Evolutionary conservation across 495 filamentous ascomycete species (phyloP), one percentile per base, ranked within the genome.

Genomic region (Baudoinia panamericana): DNA sequence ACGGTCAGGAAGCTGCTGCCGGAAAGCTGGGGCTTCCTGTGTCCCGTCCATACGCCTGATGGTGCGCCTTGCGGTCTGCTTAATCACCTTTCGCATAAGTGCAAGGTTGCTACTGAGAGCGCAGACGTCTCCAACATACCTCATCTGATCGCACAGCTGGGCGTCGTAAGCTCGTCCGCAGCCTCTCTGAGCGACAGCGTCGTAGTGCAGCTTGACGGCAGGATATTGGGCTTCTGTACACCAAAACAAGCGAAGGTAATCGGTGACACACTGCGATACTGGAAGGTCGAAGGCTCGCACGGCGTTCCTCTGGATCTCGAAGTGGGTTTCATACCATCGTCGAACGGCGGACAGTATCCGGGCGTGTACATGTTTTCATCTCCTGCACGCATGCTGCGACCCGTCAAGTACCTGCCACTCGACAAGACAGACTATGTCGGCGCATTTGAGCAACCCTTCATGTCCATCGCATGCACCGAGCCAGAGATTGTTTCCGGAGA

Each of bases 21-120:
- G 2, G 90, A 97, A 58, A 93, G 86, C 56, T 97, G 90, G 90
- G 90, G 79, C 10, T 97, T 97, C 63, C 63, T 97, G 41, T 96
- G 90, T 54, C 90, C 90, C 32, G 88, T 97, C 3, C 90, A 97
- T 61, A 97, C 90, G 10, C 90, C 90, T 44, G 90, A 97, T 72
- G 90, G 90, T 64, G 69, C 75, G 42, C 90, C 90, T 35, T 97
- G 90, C 60, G 90, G 90, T 56, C 64, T 97, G 46, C 70, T 97
- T 22, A 97, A 93, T 60, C 90, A 97, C 68, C 67, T 97, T 53
- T 75, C 90, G 2, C 90, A 97, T 63, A 93, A 93, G 63, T 97
- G 90, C 63, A 79, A 80, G 58, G 78, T 97, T 39, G 69, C 79
- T 48, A 93, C 90, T 0, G 60, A 72, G 11, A 60, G 69, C 35